These are phyloP conservation scores for Retiboletus flavoniger DNA, from an alignment of 1,284 basidiomycete genomes.

Conservation along the genomic window DNA sequence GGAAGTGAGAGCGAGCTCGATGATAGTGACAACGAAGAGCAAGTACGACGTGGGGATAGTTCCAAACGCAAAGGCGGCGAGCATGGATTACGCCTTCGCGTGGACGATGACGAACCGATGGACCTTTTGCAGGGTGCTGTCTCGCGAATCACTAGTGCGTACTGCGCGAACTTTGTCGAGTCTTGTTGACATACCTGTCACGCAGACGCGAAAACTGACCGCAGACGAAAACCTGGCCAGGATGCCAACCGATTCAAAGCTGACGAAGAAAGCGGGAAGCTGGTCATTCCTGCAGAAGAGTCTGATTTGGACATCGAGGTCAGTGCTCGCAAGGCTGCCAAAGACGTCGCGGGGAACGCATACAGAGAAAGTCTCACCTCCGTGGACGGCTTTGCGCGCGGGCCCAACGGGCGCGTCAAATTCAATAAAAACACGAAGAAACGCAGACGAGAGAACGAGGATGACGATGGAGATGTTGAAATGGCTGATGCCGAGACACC, in stretches of 20 bases:
- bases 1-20: constrained; percentile 88
- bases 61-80: constrained; percentile 40
- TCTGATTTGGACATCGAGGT: constrained; percentile 43
- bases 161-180: constrained; percentile 9
- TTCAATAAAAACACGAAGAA: constrained; percentile 98
- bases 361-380: constrained; percentile 83
- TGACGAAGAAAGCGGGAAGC: constrained; percentile 83
- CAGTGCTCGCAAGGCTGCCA: constrained; percentile 38
- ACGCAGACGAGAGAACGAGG: constrained; percentile 64
- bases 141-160: constrained; percentile 73
- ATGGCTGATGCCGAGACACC: constrained; percentile 56
- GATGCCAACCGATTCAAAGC: constrained; percentile 87
- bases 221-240: constrained; percentile 77
- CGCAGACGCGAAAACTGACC: constrained; percentile 52
- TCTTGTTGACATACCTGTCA: constrained; percentile 11
- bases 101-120: constrained; percentile 94
- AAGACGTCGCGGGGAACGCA: constrained; percentile 72
- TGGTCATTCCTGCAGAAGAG: constrained; percentile 77
- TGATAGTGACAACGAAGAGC: constrained; percentile 69
- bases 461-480: constrained; percentile 61
- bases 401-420: constrained; percentile 82
- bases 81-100: constrained; percentile 64
- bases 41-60: constrained; percentile 27
- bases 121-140: constrained; percentile 88
- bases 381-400: constrained; percentile 86